Percentiles rank a stretch among this genome's conserved stretches.
Evolutionary conservation across 148 eudicot species (phyloP).

Genomic region (Fallopia convolvulus): DNA sequence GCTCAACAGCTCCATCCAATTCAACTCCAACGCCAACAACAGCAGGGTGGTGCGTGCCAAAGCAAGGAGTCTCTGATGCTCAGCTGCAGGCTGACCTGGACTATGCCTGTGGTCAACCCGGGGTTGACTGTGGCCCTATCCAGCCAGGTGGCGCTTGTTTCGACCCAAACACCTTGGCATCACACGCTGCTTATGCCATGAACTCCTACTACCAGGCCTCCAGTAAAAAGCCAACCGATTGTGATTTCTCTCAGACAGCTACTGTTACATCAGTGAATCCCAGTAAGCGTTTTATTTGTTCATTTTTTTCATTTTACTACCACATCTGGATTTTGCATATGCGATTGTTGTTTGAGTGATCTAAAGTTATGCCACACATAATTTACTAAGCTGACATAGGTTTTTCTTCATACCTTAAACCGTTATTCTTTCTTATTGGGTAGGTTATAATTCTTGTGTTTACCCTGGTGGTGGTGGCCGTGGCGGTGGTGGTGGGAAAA

Average conservation of each 20-base stretch:
- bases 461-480: slow-evolving; percentile 45
- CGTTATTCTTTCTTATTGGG: neutral
- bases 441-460: slow-evolving; percentile 55
- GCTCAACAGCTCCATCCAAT: slow-evolving; percentile 15
- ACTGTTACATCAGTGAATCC: slow-evolving; percentile 54
- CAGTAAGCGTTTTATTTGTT: slow-evolving; percentile 39
- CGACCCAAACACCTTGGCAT: slow-evolving; percentile 51
- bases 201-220: slow-evolving; percentile 61
- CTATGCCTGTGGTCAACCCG: slow-evolving; percentile 51
- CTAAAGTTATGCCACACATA: neutral
- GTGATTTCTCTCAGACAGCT: slow-evolving; percentile 73
- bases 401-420: neutral
- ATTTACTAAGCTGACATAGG: neutral
- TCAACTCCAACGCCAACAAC: slow-evolving; percentile 16
- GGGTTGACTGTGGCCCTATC: slow-evolving; percentile 64
- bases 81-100: slow-evolving; percentile 64
- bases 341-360: neutral
- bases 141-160: slow-evolving; percentile 75
- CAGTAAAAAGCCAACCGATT: slow-evolving; percentile 58
- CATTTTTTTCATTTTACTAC: neutral
- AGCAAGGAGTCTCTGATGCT: slow-evolving; percentile 55
- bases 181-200: slow-evolving; percentile 83
- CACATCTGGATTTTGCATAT: neutral
- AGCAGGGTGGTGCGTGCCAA: slow-evolving; percentile 75
- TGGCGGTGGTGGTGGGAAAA: neutral